Evolutionary conservation across 345 rosid genomes (phyloP).

Genomic region (Microcos paniculata): DNA sequence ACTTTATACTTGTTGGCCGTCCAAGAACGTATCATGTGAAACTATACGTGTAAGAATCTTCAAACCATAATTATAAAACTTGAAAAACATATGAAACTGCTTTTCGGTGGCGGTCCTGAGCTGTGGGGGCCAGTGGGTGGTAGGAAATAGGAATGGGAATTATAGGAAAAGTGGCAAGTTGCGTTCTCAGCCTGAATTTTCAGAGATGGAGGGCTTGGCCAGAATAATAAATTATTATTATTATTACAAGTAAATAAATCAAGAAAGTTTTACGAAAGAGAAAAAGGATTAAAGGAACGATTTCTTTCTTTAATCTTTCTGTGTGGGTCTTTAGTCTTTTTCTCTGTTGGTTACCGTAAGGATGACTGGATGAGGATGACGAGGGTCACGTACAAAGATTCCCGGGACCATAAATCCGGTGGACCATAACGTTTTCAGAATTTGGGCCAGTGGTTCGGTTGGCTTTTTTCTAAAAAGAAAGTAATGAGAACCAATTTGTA

Average conservation of each 20-base stretch:
- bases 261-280: not conserved
- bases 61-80: not conserved
- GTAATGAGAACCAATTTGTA: not conserved
- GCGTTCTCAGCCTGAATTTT: not conserved
- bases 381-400: constrained; percentile 7
- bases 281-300: not conserved
- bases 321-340: too few species aligned
- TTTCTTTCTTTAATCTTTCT: not conserved
- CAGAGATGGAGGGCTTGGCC: not conserved
- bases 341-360: too few species aligned
- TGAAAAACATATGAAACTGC: not conserved
- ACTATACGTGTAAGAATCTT: constrained; percentile 6
- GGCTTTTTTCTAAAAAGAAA: not conserved
- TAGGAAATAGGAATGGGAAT: not conserved
- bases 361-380: too few species aligned
- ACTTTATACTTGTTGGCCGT: too few species aligned
- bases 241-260: not conserved
- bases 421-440: constrained; percentile 13
- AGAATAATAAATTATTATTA: not conserved
- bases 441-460: not conserved
- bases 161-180: not conserved
- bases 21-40: not conserved
- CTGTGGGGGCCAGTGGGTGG: not conserved
- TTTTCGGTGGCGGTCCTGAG: constrained; percentile 12
- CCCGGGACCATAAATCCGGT: constrained; percentile 10